These are phyloP conservation scores for Mucor racemosus DNA, from an alignment of 371 early-diverging fungal genomes.

Conservation along the genomic window DNA sequence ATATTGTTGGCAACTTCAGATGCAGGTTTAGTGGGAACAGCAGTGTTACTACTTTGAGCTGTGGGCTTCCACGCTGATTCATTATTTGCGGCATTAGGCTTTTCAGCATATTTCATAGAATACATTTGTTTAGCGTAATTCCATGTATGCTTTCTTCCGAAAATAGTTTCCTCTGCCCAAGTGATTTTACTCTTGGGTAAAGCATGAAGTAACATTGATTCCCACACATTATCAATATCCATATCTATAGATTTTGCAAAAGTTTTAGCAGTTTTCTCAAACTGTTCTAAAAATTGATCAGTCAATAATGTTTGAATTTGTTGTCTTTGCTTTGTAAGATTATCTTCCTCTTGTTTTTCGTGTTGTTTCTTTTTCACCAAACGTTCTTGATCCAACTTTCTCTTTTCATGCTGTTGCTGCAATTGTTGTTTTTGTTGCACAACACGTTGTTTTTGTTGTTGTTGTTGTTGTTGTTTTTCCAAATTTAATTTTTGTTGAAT, in stretches of 20 bases:
- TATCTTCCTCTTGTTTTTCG: neutral
- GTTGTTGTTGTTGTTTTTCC: neutral
- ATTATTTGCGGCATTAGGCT: neutral
- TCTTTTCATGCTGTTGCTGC: neutral
- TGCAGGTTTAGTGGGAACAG: neutral
- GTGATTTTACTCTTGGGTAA: neutral
- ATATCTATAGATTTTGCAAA: conserved; percentile 4
- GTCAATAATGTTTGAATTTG: neutral
- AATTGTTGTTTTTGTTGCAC: neutral
- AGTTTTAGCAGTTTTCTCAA: neutral
- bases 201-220: conserved; percentile 7
- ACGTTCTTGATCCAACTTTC: neutral
- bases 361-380: neutral
- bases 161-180: conserved; percentile 6
- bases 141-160: conserved; percentile 1
- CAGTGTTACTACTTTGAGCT: neutral
- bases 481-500: neutral
- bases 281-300: conserved; percentile 1
- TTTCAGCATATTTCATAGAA: neutral
- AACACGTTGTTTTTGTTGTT: neutral
- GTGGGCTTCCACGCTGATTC: too few species aligned
- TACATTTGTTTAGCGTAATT: neutral
- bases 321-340: neutral
- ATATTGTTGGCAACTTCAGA: neutral
- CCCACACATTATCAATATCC: conserved; percentile 4